Percentiles rank a stretch among this genome's conserved stretches.
phyloP scores from a whole-genome alignment of 495 filamentous ascomycete species.

The Xylaria acuta region DNA sequence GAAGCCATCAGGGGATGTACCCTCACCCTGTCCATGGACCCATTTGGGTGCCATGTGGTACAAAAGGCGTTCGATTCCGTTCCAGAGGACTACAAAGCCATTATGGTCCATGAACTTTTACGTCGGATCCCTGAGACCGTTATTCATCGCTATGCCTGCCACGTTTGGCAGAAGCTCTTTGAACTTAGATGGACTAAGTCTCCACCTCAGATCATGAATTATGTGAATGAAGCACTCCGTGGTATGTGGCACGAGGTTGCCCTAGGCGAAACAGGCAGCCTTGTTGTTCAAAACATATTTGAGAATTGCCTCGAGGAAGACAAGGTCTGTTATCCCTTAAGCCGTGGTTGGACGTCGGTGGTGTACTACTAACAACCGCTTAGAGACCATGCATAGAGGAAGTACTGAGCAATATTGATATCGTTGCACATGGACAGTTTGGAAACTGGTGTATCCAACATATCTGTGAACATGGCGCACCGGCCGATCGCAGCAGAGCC shows the following conservation, averaged over 20 bases:
- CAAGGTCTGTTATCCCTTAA: conserved; percentile 69
- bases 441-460: conserved; percentile 99
- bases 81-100: conserved; percentile 94
- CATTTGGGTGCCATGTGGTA: conserved; percentile 97
- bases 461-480: conserved; percentile 95
- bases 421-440: conserved; percentile 97
- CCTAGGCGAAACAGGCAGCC: conserved; percentile 92
- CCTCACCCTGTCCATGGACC: conserved; percentile 93
- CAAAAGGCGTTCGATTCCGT: conserved; percentile 99
- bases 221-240: conserved; percentile 91
- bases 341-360: not conserved
- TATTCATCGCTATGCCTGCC: conserved; percentile 96
- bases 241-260: conserved; percentile 99
- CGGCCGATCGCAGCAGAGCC: conserved; percentile 87
- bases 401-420: conserved; percentile 89
- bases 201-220: conserved; percentile 97
- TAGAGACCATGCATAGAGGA: conserved; percentile 97
- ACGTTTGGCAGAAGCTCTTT: conserved; percentile 99
- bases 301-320: conserved; percentile 99
- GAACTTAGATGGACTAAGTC: conserved; percentile 94
- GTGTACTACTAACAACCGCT: conserved; percentile 44
- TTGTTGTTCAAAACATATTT: conserved; percentile 99
- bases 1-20: conserved; percentile 95
- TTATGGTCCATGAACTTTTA: conserved; percentile 96
- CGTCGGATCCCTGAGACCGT: conserved; percentile 97